These are phyloP conservation scores for Sporothrix mexicana DNA, from an alignment of 2,329 filamentous ascomycete genomes.

Conservation along the genomic window DNA sequence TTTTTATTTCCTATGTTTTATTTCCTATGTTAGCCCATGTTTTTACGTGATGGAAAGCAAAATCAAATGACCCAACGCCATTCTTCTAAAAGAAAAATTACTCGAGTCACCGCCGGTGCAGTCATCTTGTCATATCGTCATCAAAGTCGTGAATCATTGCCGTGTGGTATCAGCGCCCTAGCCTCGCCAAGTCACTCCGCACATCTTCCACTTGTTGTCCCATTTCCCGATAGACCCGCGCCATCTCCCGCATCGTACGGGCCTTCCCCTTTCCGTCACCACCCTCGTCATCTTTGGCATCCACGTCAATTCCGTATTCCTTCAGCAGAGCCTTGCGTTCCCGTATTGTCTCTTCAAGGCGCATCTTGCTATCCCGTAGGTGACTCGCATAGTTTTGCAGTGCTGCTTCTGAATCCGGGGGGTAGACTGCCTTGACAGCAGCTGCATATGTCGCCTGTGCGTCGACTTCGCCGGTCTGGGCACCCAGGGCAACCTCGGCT, in stretches of 20 bases:
- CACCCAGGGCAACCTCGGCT: slow-evolving; percentile 51
- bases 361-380: slow-evolving; percentile 54
- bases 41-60: neutral
- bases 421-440: slow-evolving; percentile 52
- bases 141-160: neutral
- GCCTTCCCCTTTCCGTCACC: slow-evolving; percentile 48
- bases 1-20: neutral
- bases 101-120: neutral
- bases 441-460: slow-evolving; percentile 46
- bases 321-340: slow-evolving; percentile 52
- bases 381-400: slow-evolving; percentile 57
- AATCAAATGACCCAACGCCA: slow-evolving; percentile 7
- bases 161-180: slow-evolving; percentile 34
- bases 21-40: neutral
- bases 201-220: slow-evolving; percentile 57
- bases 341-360: slow-evolving; percentile 53
- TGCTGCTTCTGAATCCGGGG: slow-evolving; percentile 51
- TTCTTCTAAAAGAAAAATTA: neutral
- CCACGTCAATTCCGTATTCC: slow-evolving; percentile 56
- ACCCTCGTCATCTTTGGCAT: slow-evolving; percentile 42
- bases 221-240: slow-evolving; percentile 58
- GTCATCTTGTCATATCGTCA: neutral
- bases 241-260: slow-evolving; percentile 60
- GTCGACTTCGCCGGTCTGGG: slow-evolving; percentile 50
- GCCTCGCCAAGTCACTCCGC: slow-evolving; percentile 51